A percentile compares a stretch with the other conserved stretches of the same genome.
phyloP scores from a whole-genome alignment of 352 stramenopile species.

The Globisporangium alternatum region DNA sequence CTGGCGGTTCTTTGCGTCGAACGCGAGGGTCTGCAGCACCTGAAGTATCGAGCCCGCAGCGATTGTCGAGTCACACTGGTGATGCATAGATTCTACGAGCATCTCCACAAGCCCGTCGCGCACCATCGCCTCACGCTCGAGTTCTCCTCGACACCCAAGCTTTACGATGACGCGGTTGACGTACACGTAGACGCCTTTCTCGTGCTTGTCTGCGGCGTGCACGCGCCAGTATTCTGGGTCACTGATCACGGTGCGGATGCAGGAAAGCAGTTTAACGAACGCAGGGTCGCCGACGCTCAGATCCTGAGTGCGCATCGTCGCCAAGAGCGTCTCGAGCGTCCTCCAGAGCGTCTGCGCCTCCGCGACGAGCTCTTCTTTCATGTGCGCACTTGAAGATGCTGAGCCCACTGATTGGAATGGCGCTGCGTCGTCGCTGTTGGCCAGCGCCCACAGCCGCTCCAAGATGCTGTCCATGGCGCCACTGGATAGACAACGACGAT shows the following conservation, averaged over 20 bases:
- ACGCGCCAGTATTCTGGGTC: conserved; percentile 25
- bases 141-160: conserved; percentile 39
- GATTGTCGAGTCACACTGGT: conserved; percentile 15
- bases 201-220: conserved; percentile 14
- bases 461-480: conserved; percentile 41
- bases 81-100: conserved; percentile 27
- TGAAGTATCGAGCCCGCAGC: conserved; percentile 31
- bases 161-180: conserved; percentile 43
- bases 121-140: conserved; percentile 46
- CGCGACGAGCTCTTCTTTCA: conserved; percentile 20
- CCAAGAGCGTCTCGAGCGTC: conserved; percentile 44
- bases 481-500: not conserved
- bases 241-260: conserved; percentile 33
- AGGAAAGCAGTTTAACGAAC: conserved; percentile 44
- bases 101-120: conserved; percentile 33
- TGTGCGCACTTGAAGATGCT: conserved; percentile 1
- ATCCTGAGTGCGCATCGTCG: conserved; percentile 31
- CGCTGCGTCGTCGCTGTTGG: conserved; percentile 22
- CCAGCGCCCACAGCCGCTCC: conserved; percentile 38
- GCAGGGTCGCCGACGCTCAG: conserved; percentile 29
- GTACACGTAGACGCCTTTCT: conserved; percentile 34
- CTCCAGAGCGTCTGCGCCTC: conserved; percentile 58
- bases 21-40: conserved; percentile 44
- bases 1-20: conserved; percentile 34
- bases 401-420: not conserved